Evolutionary conservation across 495 filamentous ascomycete genomes (phyloP), one percentile per base, ranked within the genome.

Genomic region (Lepidopterella palustris): DNA sequence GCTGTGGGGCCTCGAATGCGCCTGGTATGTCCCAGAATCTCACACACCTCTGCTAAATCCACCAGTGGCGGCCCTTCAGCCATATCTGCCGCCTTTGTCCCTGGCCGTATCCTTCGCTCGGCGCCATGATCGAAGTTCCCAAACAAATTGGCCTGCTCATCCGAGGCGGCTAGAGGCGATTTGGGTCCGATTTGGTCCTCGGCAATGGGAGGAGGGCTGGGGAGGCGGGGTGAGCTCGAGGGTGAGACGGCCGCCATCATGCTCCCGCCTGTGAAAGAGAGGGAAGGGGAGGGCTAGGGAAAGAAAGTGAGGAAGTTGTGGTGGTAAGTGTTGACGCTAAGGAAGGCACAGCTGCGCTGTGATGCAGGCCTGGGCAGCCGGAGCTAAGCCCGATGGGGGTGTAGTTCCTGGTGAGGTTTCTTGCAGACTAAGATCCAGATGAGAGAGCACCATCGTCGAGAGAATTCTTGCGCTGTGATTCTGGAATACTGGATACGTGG

Each of bases 61-160:
- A 96, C 80, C 51, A 97, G 76, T 23, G 95, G 92, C 55, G 91
- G 92, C 0, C 95, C 95, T 57, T 87, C 85, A 31, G 87, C 84
- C 88, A 98, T 96, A 66, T 97, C 89, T 60, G 79, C 84, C 6
- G 90, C 83, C 73, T 86, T 91, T 32, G 92, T 96, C 48, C 93
- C 93, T 3, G 93, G 92, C 23, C 93, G 85, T 72, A 98, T 96
- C 65, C 93, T 83, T 62, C 93, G 80, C 53, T 81, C 84, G 24
- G 89, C 79, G 76, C 84, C 77, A 79, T 84, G 73, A 73, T 88
- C 76, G 63, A 78, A 61, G 61, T 76, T 67, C 28, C 24, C 31
- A 20, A 58, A 54, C 5, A 67, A 50, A 55, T 78, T 75, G 78
- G 60, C 58, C 77, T 61, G 59, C 60, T 82, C 66, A 64, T 78